Conservation (phyloP, 1,284 basidiomycete genomes). For the Cutaneotrichosporon cutaneum region DNA sequence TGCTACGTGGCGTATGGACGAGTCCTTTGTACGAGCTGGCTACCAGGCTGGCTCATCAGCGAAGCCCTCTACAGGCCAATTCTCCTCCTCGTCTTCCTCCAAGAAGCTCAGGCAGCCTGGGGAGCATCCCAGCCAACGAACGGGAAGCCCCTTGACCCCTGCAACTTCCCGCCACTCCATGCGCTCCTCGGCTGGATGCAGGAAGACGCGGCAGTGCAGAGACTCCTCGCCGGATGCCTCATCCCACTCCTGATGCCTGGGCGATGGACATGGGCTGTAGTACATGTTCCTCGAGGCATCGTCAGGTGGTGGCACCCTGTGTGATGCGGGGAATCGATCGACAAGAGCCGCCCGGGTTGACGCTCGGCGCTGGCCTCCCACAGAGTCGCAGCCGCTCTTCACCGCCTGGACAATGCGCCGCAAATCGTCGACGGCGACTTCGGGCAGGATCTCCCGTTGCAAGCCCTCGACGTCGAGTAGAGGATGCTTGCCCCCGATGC, state of each 20-base stretch:
- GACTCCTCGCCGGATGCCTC: conserved; percentile 1
- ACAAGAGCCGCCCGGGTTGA: background rate
- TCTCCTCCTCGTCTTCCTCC: conserved; percentile 38
- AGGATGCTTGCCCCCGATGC: conserved; percentile 29
- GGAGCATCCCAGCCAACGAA: conserved; percentile 48
- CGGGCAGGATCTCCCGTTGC: conserved; percentile 29
- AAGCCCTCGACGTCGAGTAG: conserved; percentile 37
- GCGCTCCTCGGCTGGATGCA: conserved; percentile 49
- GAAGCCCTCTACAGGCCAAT: conserved; percentile 28
- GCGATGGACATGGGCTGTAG: conserved; percentile 46
- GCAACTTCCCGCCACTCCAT: conserved; percentile 45
- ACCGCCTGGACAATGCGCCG: conserved; percentile 34
- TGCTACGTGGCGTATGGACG: background rate
- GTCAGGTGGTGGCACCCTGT: conserved; percentile 32
- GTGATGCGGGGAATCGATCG: conserved; percentile 36
- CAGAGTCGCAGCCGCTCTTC: conserved; percentile 22
- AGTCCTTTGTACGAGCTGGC: too few species aligned
- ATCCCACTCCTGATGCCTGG: conserved; percentile 36
- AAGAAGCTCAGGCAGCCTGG: conserved; percentile 48
- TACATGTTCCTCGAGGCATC: conserved; percentile 49
- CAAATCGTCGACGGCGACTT: conserved; percentile 23
- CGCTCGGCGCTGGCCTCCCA: background rate
- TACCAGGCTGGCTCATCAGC: conserved; percentile 3
- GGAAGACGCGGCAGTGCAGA: conserved; percentile 36
- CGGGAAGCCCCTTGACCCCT: conserved; percentile 37